phyloP scores from a whole-genome alignment of 2,329 filamentous ascomycete species.

The Claviceps lovelessii region DNA sequence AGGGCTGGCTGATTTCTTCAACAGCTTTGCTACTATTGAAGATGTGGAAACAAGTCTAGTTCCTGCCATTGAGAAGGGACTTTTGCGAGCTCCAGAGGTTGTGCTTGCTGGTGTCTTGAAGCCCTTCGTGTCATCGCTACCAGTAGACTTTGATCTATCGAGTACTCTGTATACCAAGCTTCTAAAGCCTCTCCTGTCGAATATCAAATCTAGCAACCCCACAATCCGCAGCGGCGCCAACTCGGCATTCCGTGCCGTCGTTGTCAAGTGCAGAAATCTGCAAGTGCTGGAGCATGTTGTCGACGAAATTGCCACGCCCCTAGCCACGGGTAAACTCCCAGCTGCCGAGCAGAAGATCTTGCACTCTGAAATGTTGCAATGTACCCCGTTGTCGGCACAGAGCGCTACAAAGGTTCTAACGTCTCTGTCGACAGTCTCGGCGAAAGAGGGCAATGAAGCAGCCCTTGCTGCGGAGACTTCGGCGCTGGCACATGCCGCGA shows the following conservation, averaged over 20 bases:
- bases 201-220: slow-evolving; percentile 78
- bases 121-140: slow-evolving; percentile 56
- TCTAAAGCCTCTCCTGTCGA: slow-evolving; percentile 76
- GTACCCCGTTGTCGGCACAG: slow-evolving; percentile 43
- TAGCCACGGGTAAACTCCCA: slow-evolving; percentile 73
- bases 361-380: slow-evolving; percentile 66
- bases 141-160: slow-evolving; percentile 61
- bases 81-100: slow-evolving; percentile 81
- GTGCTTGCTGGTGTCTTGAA: slow-evolving; percentile 67
- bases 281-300: slow-evolving; percentile 50
- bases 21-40: slow-evolving; percentile 54
- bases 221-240: slow-evolving; percentile 62
- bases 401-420: slow-evolving; percentile 53
- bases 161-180: slow-evolving; percentile 56
- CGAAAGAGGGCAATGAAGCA: slow-evolving; percentile 79
- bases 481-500: slow-evolving; percentile 52
- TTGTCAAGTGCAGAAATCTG: slow-evolving; percentile 44
- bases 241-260: slow-evolving; percentile 57
- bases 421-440: slow-evolving; percentile 52
- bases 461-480: slow-evolving; percentile 64
- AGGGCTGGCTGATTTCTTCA: slow-evolving; percentile 71
- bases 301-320: slow-evolving; percentile 62
- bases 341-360: slow-evolving; percentile 72
- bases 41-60: slow-evolving; percentile 65
- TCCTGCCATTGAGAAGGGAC: slow-evolving; percentile 72